Conservation (phyloP, 2,329 filamentous ascomycete species). For the Dothistroma septosporum region DNA sequence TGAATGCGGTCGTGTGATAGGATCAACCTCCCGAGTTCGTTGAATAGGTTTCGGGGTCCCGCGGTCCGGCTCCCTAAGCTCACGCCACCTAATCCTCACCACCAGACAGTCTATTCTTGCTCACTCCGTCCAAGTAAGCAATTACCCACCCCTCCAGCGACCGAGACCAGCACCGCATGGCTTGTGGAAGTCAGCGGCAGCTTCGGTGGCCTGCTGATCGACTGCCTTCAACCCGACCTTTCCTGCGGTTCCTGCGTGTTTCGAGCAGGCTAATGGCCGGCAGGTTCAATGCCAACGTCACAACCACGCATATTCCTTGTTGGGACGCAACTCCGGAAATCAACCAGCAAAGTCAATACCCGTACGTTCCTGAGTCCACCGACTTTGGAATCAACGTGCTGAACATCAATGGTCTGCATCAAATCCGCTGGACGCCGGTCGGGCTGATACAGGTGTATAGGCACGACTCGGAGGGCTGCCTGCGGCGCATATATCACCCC, state of each 20-base stretch:
- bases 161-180: neutral
- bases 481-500: neutral
- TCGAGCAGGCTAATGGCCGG: slow-evolving; percentile 1
- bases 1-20: neutral
- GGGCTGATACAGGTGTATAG: neutral
- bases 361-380: neutral
- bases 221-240: neutral
- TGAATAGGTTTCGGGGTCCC: neutral
- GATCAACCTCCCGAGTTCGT: too few relatives aligned
- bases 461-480: neutral
- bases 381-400: slow-evolving; percentile 1
- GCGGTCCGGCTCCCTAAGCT: neutral
- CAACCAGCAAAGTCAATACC: neutral
- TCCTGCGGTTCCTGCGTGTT: slow-evolving; percentile 1
- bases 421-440: neutral
- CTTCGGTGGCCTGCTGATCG: neutral
- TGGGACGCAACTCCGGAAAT: neutral
- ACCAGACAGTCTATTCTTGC: neutral
- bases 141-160: neutral
- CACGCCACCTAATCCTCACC: neutral
- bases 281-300: neutral
- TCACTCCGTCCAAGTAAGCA: neutral
- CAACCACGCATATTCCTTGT: neutral
- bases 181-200: neutral
- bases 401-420: slow-evolving; percentile 1